A percentile compares a stretch with the other conserved stretches of the same genome.
Evolutionary conservation across 768 basidiomycete species (phyloP).

Genomic region (Dictyophora rubrovolvata): DNA sequence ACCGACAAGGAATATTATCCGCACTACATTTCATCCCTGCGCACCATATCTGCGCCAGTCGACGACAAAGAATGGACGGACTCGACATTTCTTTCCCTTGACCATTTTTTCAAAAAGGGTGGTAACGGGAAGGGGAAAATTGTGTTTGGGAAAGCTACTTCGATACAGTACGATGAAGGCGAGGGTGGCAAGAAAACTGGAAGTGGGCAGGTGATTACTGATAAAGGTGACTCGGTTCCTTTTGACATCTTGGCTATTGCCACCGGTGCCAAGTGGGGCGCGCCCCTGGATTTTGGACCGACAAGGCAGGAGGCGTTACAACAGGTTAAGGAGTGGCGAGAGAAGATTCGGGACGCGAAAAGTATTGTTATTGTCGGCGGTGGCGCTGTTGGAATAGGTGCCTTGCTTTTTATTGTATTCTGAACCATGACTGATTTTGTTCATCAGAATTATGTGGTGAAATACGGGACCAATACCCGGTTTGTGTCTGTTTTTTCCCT

Average conservation of each 20-base stretch:
- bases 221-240: constrained; percentile 35
- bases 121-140: constrained; percentile 36
- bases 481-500: constrained; percentile 14
- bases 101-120: constrained; percentile 35
- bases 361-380: constrained; percentile 45
- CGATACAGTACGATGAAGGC: constrained; percentile 21
- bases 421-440: neutral
- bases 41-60: constrained; percentile 39
- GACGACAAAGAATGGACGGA: constrained; percentile 27
- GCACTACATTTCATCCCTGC: constrained; percentile 39
- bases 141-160: constrained; percentile 24
- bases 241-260: constrained; percentile 53
- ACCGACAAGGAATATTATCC: constrained; percentile 40
- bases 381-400: constrained; percentile 45
- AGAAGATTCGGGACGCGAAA: constrained; percentile 20
- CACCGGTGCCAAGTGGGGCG: constrained; percentile 46
- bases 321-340: constrained; percentile 24
- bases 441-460: constrained; percentile 35
- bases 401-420: constrained; percentile 9
- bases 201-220: constrained; percentile 42
- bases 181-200: constrained; percentile 22
- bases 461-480: constrained; percentile 32
- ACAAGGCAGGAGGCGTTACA: constrained; percentile 16
- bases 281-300: constrained; percentile 36
- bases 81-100: constrained; percentile 37